Percentiles rank a stretch among this genome's conserved stretches.
Conservation (phyloP, 768 basidiomycete species). For the Stropharia rugosoannulata region DNA sequence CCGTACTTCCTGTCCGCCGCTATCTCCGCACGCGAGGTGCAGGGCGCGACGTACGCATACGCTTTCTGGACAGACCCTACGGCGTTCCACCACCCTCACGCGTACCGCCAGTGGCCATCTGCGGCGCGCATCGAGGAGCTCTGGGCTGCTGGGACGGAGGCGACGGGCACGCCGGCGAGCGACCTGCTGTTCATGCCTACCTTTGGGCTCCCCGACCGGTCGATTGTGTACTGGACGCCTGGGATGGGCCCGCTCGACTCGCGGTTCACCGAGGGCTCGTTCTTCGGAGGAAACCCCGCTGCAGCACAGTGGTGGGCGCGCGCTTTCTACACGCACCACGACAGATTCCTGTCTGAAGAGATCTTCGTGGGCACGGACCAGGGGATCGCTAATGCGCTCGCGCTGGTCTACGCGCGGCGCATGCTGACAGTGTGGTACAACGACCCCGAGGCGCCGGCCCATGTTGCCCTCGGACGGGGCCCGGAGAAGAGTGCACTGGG, state of each 20-base stretch:
- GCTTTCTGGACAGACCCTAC: slow-evolving; percentile 59
- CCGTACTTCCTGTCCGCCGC: slow-evolving; percentile 50
- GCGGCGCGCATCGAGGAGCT: slow-evolving; percentile 36
- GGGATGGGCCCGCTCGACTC: slow-evolving; percentile 47
- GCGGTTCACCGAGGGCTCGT: slow-evolving; percentile 54
- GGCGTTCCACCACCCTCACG: slow-evolving; percentile 45
- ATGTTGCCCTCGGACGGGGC: slow-evolving; percentile 15
- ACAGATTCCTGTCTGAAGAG: slow-evolving; percentile 42
- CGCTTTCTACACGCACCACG: slow-evolving; percentile 50
- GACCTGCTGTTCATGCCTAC: slow-evolving; percentile 50
- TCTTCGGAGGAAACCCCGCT: slow-evolving; percentile 49
- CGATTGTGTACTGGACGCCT: slow-evolving; percentile 40
- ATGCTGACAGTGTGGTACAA: slow-evolving; percentile 36
- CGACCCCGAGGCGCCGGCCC: slow-evolving; percentile 25
- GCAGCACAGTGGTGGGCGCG: slow-evolving; percentile 46
- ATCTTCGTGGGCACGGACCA: slow-evolving; percentile 58
- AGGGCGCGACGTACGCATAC: slow-evolving; percentile 42
- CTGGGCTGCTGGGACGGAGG: slow-evolving; percentile 34
- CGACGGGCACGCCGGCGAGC: slow-evolving; percentile 32
- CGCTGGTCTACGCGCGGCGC: neutral
- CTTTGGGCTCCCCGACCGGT: slow-evolving; percentile 30
- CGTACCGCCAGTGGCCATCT: slow-evolving; percentile 48
- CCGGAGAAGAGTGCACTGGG: slow-evolving; percentile 25
- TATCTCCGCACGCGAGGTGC: slow-evolving; percentile 20
- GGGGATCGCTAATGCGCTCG: slow-evolving; percentile 16